Evolutionary conservation across 2,329 filamentous ascomycete species (phyloP), one percentile per base, ranked within the genome.

Genomic region (Epichloe sp.): DNA sequence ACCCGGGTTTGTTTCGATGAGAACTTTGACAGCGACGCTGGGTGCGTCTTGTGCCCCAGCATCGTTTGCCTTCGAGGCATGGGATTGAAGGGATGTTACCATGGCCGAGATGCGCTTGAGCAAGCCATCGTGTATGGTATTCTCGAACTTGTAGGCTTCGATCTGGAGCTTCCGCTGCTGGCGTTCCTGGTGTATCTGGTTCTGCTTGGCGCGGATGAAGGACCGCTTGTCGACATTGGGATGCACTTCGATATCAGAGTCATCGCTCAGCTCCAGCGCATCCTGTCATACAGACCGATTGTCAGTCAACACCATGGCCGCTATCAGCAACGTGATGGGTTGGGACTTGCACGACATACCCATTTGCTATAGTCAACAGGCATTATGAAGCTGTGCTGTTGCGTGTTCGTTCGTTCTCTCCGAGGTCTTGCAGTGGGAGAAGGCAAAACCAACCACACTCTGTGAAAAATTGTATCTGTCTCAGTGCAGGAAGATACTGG

Each of bases 221-320:
- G 91, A 97, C 48, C 85, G 82, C 70, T 98, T 98, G 73, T 98
- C 93, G 66, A 98, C 93, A 66, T 98, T 98, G 54, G 93, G 93
- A 69, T 98, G 93, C 48, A 97, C 93, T 72, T 98, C 93, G 61
- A 98, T 84, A 63, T 98, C 93, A 48, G 89, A 96, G 71, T 98
- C 93, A 70, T 98, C 93, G 63, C 88, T 95, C 65, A 98, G 83
- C 81, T 98, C 93, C 64, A 98, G 80, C 53, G 86, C 84, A 66
- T 97, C 86, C 83, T 87, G 54, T n/a, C 5, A 40, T 11, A 4
- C n/a, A 49, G 7, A 38, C 12, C 11, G 19, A 10, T 43, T 21
- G 19, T 43, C 7, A 43, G 5, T 43, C 31, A 31, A 31, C 31
- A 10, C 31, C 31, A 31, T 31, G 31, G 31, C 31, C 3, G 31